A percentile compares a stretch with the other conserved stretches of the same genome.
These are phyloP conservation scores for Hypoxylon rubiginosum DNA, from an alignment of 2,329 filamentous ascomycete species.

Conservation along the genomic window DNA sequence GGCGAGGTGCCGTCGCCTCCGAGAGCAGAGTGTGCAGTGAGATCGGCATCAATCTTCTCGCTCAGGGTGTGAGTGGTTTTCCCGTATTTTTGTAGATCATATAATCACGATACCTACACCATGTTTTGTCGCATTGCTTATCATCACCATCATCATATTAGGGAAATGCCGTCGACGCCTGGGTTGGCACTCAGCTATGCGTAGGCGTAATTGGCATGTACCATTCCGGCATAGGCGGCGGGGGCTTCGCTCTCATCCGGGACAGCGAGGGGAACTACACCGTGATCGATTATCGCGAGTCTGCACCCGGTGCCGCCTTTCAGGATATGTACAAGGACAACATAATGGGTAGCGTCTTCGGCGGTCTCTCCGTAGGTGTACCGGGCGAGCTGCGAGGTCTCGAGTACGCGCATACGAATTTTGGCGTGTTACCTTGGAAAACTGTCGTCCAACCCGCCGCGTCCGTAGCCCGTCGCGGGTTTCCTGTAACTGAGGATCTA, in stretches of 20 bases:
- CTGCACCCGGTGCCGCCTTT: slow-evolving; percentile 83
- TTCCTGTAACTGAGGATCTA: slow-evolving; percentile 80
- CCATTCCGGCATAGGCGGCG: slow-evolving; percentile 87
- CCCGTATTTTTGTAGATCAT: not conserved
- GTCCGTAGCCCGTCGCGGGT: slow-evolving; percentile 79
- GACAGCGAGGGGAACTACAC: slow-evolving; percentile 80
- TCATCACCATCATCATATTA: slow-evolving; percentile 48
- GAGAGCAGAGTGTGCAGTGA: slow-evolving; percentile 52
- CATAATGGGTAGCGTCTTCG: slow-evolving; percentile 73
- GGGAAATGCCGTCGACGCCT: slow-evolving; percentile 83
- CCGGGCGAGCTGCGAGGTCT: slow-evolving; percentile 84
- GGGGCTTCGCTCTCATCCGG: slow-evolving; percentile 88
- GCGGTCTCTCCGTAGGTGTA: slow-evolving; percentile 79
- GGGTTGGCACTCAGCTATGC: slow-evolving; percentile 81
- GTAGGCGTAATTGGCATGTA: slow-evolving; percentile 83
- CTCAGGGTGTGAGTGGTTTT: slow-evolving; percentile 48
- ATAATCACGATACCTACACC: slow-evolving; percentile 1
- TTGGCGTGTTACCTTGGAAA: slow-evolving; percentile 78
- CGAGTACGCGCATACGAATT: slow-evolving; percentile 80
- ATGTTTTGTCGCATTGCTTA: slow-evolving; percentile 8
- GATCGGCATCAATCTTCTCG: slow-evolving; percentile 52
- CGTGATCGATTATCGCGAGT: slow-evolving; percentile 90
- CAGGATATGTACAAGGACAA: slow-evolving; percentile 89
- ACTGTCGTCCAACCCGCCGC: slow-evolving; percentile 81
- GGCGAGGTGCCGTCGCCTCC: slow-evolving; percentile 50